Percentiles rank a stretch among this genome's conserved stretches.
Conservation (phyloP, 139 green algal species). For the Chlamydomonas asymmetrica region DNA sequence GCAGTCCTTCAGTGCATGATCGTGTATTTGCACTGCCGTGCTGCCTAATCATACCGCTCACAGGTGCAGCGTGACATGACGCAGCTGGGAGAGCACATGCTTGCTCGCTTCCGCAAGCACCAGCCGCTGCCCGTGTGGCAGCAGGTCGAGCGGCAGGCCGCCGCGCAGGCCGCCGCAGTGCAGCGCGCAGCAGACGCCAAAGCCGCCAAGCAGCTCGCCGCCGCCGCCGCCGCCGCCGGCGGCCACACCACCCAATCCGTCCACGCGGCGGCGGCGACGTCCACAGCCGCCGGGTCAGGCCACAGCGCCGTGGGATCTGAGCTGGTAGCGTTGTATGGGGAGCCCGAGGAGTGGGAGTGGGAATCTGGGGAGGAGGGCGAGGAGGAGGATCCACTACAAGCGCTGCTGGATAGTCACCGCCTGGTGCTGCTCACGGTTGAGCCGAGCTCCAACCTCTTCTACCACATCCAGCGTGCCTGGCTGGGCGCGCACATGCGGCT, state of each 20-base stretch:
- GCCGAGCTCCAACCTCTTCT: constrained; percentile 32
- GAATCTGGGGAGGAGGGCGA: not conserved
- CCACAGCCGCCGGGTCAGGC: not conserved
- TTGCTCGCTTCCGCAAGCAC: no score
- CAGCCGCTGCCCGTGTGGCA: no score
- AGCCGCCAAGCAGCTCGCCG: no score
- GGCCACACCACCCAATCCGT: not conserved
- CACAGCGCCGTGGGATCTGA: no score
- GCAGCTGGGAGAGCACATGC: no score
- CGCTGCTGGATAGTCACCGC: constrained; percentile 14
- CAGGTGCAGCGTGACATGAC: no score
- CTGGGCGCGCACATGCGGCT: constrained; percentile 40
- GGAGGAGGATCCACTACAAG: not conserved
- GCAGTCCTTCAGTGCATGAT: no score
- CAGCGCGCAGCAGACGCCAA: no score
- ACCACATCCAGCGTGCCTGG: constrained; percentile 41
- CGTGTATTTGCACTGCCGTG: no score
- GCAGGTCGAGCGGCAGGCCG: no score
- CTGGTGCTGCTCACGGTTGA: constrained; percentile 42
- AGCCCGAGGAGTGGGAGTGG: not conserved
- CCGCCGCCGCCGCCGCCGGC: not conserved
- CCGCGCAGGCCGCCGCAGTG: no score
- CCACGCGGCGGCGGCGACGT: not conserved
- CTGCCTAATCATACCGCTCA: no score
- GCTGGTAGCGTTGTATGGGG: not conserved